Conservation (phyloP, 2,329 filamentous ascomycete genomes). For the Neofusicoccum sp. region DNA sequence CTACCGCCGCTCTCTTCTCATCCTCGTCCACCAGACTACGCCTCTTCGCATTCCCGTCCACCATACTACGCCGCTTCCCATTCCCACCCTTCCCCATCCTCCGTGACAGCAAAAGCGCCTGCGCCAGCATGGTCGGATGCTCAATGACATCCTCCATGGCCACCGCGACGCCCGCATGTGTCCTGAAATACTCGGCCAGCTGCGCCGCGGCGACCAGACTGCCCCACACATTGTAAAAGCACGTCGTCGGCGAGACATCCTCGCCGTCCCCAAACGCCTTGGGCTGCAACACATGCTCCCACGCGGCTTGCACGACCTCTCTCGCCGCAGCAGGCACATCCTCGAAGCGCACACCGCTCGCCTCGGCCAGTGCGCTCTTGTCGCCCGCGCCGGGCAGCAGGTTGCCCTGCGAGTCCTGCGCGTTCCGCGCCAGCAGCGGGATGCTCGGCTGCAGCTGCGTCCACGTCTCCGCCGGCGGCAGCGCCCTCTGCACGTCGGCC, state of each 20-base stretch:
- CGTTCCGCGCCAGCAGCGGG: background rate
- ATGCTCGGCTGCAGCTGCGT: background rate
- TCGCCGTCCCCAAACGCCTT: conserved; percentile 23
- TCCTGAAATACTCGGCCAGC: conserved; percentile 33
- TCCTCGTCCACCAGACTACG: background rate
- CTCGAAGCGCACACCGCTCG: conserved; percentile 21
- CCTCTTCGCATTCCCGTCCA: background rate
- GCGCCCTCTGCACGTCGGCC: conserved; percentile 32
- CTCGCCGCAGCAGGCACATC: conserved; percentile 28
- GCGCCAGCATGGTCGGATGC: conserved; percentile 10
- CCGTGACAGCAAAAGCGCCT: background rate
- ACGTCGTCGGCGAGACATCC: conserved; percentile 22
- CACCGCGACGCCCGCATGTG: conserved; percentile 23
- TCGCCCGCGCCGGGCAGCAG: background rate
- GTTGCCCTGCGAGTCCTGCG: background rate
- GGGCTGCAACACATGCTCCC: conserved; percentile 27
- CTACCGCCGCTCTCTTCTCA: background rate
- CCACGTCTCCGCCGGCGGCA: conserved; percentile 27
- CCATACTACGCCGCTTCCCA: background rate
- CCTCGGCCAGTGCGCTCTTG: background rate
- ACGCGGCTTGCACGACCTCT: conserved; percentile 34
- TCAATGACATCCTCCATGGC: conserved; percentile 3
- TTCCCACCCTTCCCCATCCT: background rate
- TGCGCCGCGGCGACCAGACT: conserved; percentile 39
- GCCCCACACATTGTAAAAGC: conserved; percentile 39